A percentile compares a stretch with the other conserved stretches of the same genome.
Conservation (phyloP, 768 basidiomycete species). For the Boletales sp. region DNA sequence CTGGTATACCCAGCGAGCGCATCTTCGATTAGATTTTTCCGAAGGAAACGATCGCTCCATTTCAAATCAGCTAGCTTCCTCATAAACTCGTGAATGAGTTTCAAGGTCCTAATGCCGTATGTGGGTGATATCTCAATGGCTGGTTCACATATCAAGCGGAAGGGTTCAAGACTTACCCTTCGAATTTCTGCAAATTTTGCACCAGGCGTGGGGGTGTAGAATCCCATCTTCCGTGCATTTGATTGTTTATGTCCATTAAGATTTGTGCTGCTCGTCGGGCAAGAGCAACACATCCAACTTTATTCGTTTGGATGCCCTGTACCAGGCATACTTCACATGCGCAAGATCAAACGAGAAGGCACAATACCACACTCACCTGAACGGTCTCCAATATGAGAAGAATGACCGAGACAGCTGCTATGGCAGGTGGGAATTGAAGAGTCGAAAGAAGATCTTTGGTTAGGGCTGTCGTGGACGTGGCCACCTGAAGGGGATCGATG, state of each 20-base stretch:
- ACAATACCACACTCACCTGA: slow-evolving; percentile 30
- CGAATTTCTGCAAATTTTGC: slow-evolving; percentile 39
- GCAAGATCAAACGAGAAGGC: not conserved
- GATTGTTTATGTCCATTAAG: slow-evolving; percentile 40
- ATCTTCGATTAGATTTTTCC: slow-evolving; percentile 38
- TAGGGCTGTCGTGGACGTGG: slow-evolving; percentile 27
- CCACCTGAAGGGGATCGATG: slow-evolving; percentile 28
- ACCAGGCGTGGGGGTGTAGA: slow-evolving; percentile 38
- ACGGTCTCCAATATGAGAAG: slow-evolving; percentile 44
- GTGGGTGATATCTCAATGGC: not conserved
- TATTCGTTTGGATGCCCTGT: slow-evolving; percentile 35
- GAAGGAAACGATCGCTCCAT: slow-evolving; percentile 40
- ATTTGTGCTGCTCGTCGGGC: slow-evolving; percentile 41
- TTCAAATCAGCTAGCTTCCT: slow-evolving; percentile 35
- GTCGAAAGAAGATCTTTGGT: slow-evolving; percentile 32
- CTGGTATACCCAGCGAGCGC: slow-evolving; percentile 32
- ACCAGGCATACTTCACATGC: not conserved
- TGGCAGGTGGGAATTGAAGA: slow-evolving; percentile 41
- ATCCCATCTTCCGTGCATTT: slow-evolving; percentile 45
- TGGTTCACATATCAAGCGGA: not conserved
- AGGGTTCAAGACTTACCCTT: slow-evolving; percentile 29
- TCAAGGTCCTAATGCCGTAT: slow-evolving; percentile 32
- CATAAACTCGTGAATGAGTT: slow-evolving; percentile 39
- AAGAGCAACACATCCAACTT: slow-evolving; percentile 35
- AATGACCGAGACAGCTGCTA: slow-evolving; percentile 38